These are phyloP conservation scores for Tulasnella sp. DNA, from an alignment of 768 basidiomycete species.

Conservation along the genomic window DNA sequence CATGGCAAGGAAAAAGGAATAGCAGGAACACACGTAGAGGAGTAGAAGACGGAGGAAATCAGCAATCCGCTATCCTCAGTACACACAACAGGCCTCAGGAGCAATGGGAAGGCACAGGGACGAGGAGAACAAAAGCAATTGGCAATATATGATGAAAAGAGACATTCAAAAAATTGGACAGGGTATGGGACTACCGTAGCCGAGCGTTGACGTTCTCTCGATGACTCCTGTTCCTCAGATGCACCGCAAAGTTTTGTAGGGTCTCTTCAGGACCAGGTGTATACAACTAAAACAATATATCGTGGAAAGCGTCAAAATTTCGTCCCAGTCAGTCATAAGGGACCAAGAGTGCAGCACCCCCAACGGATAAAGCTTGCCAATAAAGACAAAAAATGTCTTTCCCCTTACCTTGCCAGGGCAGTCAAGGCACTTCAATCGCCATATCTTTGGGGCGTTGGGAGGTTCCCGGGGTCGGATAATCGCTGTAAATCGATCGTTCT, in stretches of 20 bases:
- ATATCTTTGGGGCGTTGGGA: constrained; percentile 58
- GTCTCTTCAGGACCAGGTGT: constrained; percentile 86
- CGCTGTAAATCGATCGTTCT: constrained; percentile 78
- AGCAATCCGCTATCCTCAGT: neutral
- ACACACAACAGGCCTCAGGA: neutral
- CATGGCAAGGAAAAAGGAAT: neutral
- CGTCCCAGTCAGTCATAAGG: neutral
- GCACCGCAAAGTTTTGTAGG: constrained; percentile 85
- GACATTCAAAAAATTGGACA: neutral
- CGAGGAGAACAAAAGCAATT: neutral
- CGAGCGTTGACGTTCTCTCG: constrained; percentile 68
- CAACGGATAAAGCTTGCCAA: neutral
- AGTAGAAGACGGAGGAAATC: neutral
- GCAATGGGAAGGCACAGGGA: neutral
- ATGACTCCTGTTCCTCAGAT: constrained; percentile 81
- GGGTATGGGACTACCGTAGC: constrained; percentile 24
- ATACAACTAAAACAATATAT: constrained; percentile 58
- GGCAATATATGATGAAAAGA: neutral
- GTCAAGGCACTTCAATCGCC: constrained; percentile 87
- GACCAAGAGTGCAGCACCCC: neutral
- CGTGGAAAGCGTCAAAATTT: constrained; percentile 19
- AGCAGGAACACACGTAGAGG: neutral
- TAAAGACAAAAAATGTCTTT: neutral
- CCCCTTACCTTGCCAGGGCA: constrained; percentile 82
- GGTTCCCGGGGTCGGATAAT: constrained; percentile 50